Evolutionary conservation across 2,329 filamentous ascomycete genomes (phyloP), one percentile per base, ranked within the genome.

Genomic region (Aspergillus fischeri): DNA sequence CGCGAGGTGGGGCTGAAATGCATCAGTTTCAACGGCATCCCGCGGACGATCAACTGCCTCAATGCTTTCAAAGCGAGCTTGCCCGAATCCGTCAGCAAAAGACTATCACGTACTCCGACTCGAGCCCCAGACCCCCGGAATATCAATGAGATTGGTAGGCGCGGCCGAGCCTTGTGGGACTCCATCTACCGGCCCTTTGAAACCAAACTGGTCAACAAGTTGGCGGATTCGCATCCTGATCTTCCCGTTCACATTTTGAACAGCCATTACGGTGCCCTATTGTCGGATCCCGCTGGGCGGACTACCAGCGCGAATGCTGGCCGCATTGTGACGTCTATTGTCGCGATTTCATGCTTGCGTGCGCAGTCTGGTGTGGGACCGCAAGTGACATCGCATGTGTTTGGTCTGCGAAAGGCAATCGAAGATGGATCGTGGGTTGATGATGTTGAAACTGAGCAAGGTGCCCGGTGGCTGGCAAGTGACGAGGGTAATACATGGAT

Each of bases 301-400:
- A 67, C 73, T 4, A 80, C 79, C 0, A 69, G 80, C 24, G 78
- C 75, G 0, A 82, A 80, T 20, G 83, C 90, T 0, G 91, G 91
- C 0, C 76, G 91, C 0, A 82, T 90, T 0, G 75, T 91, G 60
- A 94, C 90, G 0, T 88, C 84, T 54, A 73, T 94, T 11, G 80
- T 92, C 4, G 91, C 88, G 0, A 81, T 95, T 29, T 81, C 89
- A 4, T 92, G 89, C 66, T 71, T 95, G 70, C 77, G 91, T 3
- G 83, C 90, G 48, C 91, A 94, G 79, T 89, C 88, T 9, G 91
- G 91, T 0, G 91, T 94, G 0, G 91, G 86, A 0, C 91, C 90
- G 1, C 91, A 94, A 78, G 89, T 95, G 11, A 75, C 89, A 20
- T 91, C 87, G 63, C 91, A 95, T 73, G 81, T 94, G 0, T 93